Evolutionary conservation across 805 yeast species (phyloP).

Genomic region (Yamadazyma phyllophila): DNA sequence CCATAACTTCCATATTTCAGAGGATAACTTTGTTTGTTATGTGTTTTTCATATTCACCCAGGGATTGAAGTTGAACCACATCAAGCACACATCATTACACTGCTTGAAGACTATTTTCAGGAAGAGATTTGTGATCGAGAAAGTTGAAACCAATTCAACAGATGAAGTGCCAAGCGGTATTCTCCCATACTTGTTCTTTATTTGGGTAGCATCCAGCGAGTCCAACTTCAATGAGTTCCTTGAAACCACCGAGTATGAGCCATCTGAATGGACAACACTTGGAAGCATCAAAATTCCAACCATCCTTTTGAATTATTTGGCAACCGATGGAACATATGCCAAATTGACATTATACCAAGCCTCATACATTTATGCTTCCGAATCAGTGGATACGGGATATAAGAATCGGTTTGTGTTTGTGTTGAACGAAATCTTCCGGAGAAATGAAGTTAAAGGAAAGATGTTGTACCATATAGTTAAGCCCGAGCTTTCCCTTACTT

Average conservation of each 20-base stretch:
- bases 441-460: constrained; percentile 20
- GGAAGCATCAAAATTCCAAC: constrained; percentile 26
- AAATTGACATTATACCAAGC: constrained; percentile 26
- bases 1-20: constrained; percentile 37
- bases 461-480: constrained; percentile 32
- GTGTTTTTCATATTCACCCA: constrained; percentile 48
- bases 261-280: constrained; percentile 13
- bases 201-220: constrained; percentile 29
- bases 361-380: constrained; percentile 28
- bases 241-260: constrained; percentile 20
- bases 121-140: constrained; percentile 38
- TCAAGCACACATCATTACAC: constrained; percentile 47
- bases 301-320: constrained; percentile 25
- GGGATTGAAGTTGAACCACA: constrained; percentile 59
- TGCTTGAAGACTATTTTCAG: constrained; percentile 44
- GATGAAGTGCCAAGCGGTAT: constrained; percentile 13
- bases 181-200: constrained; percentile 29
- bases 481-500: constrained; percentile 23
- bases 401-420: constrained; percentile 29
- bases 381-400: constrained; percentile 27
- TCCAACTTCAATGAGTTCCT: constrained; percentile 23
- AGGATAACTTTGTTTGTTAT: constrained; percentile 50
- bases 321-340: constrained; percentile 18
- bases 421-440: constrained; percentile 25
- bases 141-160: not conserved